Base-by-base conservation (phyloP, 176 grass and related monocot species). In the Pontederia paniculata region DNA sequence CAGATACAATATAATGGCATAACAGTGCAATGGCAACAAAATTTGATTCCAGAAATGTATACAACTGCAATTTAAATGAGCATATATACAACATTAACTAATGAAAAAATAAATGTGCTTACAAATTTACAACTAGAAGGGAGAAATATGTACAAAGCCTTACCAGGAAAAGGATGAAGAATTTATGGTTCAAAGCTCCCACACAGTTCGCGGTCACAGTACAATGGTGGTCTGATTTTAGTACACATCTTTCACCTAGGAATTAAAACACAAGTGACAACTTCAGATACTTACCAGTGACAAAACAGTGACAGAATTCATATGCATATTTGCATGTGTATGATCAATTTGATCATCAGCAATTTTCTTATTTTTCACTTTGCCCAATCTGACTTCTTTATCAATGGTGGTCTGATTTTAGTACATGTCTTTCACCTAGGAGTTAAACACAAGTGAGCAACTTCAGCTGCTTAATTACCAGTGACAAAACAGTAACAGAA, bases 131-230 rank as follows among this genome's bases (percentile, higher is more conserved):
- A 5, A 16, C 50, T 9, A 5, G 16, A 31, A 31, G 25, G 25
- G 25, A 31, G 5, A 31, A 5, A 5, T 31, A 5, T 5, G 25
- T 31, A 31, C 2, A 31, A 31, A 31, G 1, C 2, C 50, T 16
- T 53, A 53, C 50, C 50, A 53, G 50, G 20, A 53, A 53, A 19
- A 53, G 50, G 20, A 53, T n/a, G 20, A 53, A 53, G 50, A 53
- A 53, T 19, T 53, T 53, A 53, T 53, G 20, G 20, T 53, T 53
- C 20, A 53, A 19, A 53, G 50, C 50, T 19, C 50, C 50, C 0
- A 53, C 50, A 53, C 50, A 53, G 20, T 53, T 53, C 17, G 20
- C 50, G 2, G 20, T 15, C 50, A n/a, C 10, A n/a, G 17, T 9
- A 18, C 50, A 53, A 19, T 53, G 50, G 17, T 18, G 50, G 50